Evolutionary conservation across 2,329 filamentous ascomycete genomes (phyloP).

Genomic region (Ophiostoma montium): DNA sequence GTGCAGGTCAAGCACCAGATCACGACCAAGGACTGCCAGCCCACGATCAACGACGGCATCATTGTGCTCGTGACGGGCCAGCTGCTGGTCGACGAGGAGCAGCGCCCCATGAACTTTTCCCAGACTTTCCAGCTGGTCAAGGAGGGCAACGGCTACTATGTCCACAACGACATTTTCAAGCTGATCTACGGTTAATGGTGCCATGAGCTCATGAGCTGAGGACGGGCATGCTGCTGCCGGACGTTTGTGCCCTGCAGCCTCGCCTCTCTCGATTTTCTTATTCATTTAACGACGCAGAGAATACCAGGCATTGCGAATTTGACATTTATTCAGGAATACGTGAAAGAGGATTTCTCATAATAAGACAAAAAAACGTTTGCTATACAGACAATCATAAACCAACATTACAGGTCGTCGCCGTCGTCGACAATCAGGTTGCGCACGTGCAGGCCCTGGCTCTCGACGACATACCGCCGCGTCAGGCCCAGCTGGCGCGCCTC

Average conservation of each 20-base stretch:
- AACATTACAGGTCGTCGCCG: conserved; percentile 14
- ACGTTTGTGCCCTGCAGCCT: background rate
- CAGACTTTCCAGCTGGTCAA: conserved; percentile 77
- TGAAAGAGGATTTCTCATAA: background rate
- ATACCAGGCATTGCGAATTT: too few species aligned
- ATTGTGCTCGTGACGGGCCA: conserved; percentile 80
- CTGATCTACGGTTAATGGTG: conserved; percentile 55
- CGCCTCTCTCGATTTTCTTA: background rate
- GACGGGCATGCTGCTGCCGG: too few species aligned
- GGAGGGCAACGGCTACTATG: conserved; percentile 57
- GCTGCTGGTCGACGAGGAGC: conserved; percentile 73
- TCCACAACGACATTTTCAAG: conserved; percentile 93
- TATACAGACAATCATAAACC: too few species aligned
- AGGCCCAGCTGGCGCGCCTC: conserved; percentile 57
- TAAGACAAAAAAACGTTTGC: background rate
- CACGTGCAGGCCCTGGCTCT: conserved; percentile 67
- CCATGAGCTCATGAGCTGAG: background rate
- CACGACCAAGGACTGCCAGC: conserved; percentile 70
- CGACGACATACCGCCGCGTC: conserved; percentile 63
- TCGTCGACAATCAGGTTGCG: conserved; percentile 57
- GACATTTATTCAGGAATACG: background rate
- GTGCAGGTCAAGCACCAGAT: conserved; percentile 67
- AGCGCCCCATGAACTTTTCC: conserved; percentile 78
- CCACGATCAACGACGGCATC: conserved; percentile 55
- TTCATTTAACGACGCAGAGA: too few species aligned